phyloP scores from a whole-genome alignment of 257 asterid species.

The Plectranthus barbatus region DNA sequence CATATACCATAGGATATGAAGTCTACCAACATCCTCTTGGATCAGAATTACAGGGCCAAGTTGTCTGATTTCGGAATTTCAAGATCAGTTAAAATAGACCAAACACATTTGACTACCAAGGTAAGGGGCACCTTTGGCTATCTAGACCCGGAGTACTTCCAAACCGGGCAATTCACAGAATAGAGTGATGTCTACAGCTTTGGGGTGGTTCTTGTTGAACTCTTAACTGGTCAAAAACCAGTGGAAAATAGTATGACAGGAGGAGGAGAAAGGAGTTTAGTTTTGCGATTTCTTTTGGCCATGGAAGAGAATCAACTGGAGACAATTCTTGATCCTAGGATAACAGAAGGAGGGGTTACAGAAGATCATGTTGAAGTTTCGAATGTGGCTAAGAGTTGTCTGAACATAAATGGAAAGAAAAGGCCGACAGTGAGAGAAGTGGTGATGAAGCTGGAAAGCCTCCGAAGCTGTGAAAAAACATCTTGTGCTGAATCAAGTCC shows the following conservation, averaged over 20 bases:
- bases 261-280: slow-evolving; percentile 22
- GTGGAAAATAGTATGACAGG: slow-evolving; percentile 17
- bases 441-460: slow-evolving; percentile 18
- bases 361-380: background rate
- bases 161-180: slow-evolving; percentile 25
- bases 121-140: slow-evolving; percentile 31
- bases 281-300: slow-evolving; percentile 14
- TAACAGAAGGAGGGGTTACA: slow-evolving; percentile 11
- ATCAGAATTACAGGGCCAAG: slow-evolving; percentile 24
- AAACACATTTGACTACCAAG: slow-evolving; percentile 25
- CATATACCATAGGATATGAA: slow-evolving; percentile 33
- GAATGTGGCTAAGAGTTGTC: slow-evolving; percentile 22
- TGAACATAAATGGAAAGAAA: slow-evolving; percentile 19
- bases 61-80: slow-evolving; percentile 31
- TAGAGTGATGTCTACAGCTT: slow-evolving; percentile 34
- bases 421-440: slow-evolving; percentile 27
- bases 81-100: slow-evolving; percentile 14
- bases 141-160: slow-evolving; percentile 30
- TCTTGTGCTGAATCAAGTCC: too few relatives aligned
- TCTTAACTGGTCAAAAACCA: slow-evolving; percentile 21
- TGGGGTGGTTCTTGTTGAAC: slow-evolving; percentile 28
- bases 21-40: slow-evolving; percentile 24
- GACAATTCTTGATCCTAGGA: slow-evolving; percentile 15
- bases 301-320: slow-evolving; percentile 9
- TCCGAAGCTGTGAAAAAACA: too few relatives aligned